Evolutionary conservation across 2,329 filamentous ascomycete genomes (phyloP), one percentile per base, ranked within the genome.

Genomic region (Fusarium hainanense): DNA sequence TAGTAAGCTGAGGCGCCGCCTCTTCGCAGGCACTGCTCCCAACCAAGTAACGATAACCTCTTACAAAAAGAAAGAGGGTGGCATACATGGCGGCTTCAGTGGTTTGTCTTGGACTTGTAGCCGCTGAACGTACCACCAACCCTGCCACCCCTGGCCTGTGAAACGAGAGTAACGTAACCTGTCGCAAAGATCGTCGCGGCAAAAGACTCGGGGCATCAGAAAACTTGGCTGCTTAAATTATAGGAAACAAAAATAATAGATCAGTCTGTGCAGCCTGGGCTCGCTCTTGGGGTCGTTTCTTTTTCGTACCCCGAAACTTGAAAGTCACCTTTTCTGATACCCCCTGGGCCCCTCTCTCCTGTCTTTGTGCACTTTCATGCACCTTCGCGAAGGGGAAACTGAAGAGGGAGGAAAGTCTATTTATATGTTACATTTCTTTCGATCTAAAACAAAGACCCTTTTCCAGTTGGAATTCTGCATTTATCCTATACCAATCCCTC

Each of bases 131-230:
- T 55, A 43, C 58, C 59, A 65, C 27, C 60, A 58, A 60, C 67
- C 66, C 69, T 64, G 54, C 64, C 54, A 60, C 57, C 46, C 43
- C 52, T 55, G 47, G 44, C 56, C 63, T 63, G 50, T 73, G 71
- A 73, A 72, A 71, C 71, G 40, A 61, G 40, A 66, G 61, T 63
- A 74, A 71, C 71, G 66, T 63, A 60, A 66, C 58, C 46, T 74
- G 71, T 62, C 54, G 63, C 69, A 70, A 58, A 71, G 71, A 73
- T 71, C 46, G 63, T 68, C 61, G 63, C 63, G 57, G 30, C 44
- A 47, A 51, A 40, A 41, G 48, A 25, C 34, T 37, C 10, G 34
- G 34, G 34, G 34, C 18, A 37, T 37, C 34, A 37, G 34, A 37
- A 37, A n/a, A 37, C 34, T 37, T 37, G 34, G 34, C 34, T 37